Evolutionary conservation across 192 early-diverging fungal species (phyloP), one percentile per base, ranked within the genome.

Genomic region (Paraglomus brasilianum): DNA sequence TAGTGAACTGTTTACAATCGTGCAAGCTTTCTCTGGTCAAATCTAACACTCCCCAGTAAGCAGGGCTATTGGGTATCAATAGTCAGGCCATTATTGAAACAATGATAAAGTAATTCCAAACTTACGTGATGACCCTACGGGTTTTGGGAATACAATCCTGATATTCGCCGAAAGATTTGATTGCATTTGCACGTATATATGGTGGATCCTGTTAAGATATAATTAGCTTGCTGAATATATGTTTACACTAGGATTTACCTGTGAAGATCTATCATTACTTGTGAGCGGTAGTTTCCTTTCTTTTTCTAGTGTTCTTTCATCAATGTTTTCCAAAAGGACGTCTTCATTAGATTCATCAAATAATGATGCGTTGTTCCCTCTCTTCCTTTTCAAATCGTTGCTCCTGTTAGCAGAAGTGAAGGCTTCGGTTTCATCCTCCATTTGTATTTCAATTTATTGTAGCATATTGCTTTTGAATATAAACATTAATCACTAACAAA

Each of bases 301-400:
- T 47, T 64, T 43, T 30, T 64, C 61, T 48, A 64, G 44, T 48
- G 41, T 13, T 30, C 49, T 64, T 64, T 48, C 61, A 10, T 64
- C 45, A 47, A 64, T 64, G 17, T 39, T 64, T 48, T 64, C 61
- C 21, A 64, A 19, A 24, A 64, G 43, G 17, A n/a, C 10, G 36
- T 64, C 61, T 64, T 64, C 44, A 30, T 46, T 64, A 17, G 10
- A 64, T 22, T 64, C 24, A 64, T 64, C 61, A 47, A 64, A 48
- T 36, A 64, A 64, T 47, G 17, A 11, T 48, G 61, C 10, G n/a
- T n/a, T n/a, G n/a, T n/a, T n/a, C n/a, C n/a, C n/a, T n/a, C n/a
- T n/a, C n/a, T n/a, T n/a, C n/a, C n/a, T n/a, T n/a, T n/a, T n/a
- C n/a, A n/a, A n/a, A n/a, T n/a, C n/a, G n/a, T n/a, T n/a, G n/a